Percentiles rank a stretch among this genome's conserved stretches.
Conservation (phyloP, 2,329 filamentous ascomycete species). For the Hymenoscyphus infarciens region DNA sequence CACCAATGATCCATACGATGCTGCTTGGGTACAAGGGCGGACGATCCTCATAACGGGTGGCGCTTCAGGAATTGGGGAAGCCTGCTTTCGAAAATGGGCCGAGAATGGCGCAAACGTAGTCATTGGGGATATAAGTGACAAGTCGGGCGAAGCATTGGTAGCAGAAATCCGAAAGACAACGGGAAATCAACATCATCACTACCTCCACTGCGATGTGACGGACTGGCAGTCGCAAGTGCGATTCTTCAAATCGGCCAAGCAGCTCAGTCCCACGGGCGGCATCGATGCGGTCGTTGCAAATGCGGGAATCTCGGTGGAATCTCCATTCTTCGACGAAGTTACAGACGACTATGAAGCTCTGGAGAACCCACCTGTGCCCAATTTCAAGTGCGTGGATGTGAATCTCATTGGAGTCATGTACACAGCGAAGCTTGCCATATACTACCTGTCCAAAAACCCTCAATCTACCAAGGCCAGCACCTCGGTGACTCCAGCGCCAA, state of each 20-base stretch:
- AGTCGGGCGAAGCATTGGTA: conserved; percentile 51
- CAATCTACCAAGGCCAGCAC: conserved; percentile 37
- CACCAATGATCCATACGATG: conserved; percentile 42
- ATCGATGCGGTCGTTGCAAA: conserved; percentile 65
- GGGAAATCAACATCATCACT: conserved; percentile 47
- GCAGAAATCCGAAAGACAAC: conserved; percentile 46
- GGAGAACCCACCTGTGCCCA: conserved; percentile 47
- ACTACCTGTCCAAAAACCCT: conserved; percentile 52
- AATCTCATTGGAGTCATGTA: conserved; percentile 63
- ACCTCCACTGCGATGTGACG: conserved; percentile 61
- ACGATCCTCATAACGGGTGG: conserved; percentile 63
- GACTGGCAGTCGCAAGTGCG: conserved; percentile 61
- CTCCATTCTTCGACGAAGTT: conserved; percentile 43
- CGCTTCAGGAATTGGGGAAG: conserved; percentile 57
- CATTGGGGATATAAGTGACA: conserved; percentile 59
- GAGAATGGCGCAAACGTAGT: conserved; percentile 55
- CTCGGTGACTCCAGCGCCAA: conserved; percentile 31
- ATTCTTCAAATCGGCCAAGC: conserved; percentile 57
- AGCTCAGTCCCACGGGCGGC: conserved; percentile 50
- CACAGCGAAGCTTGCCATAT: conserved; percentile 61
- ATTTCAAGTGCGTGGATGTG: conserved; percentile 54
- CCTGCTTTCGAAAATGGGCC: conserved; percentile 53
- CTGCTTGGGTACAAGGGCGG: conserved; percentile 47
- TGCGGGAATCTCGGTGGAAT: conserved; percentile 54
- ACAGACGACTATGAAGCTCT: conserved; percentile 37